These are phyloP conservation scores for Blumeriella jaapii DNA, from an alignment of 2,329 filamentous ascomycete genomes.

Conservation along the genomic window DNA sequence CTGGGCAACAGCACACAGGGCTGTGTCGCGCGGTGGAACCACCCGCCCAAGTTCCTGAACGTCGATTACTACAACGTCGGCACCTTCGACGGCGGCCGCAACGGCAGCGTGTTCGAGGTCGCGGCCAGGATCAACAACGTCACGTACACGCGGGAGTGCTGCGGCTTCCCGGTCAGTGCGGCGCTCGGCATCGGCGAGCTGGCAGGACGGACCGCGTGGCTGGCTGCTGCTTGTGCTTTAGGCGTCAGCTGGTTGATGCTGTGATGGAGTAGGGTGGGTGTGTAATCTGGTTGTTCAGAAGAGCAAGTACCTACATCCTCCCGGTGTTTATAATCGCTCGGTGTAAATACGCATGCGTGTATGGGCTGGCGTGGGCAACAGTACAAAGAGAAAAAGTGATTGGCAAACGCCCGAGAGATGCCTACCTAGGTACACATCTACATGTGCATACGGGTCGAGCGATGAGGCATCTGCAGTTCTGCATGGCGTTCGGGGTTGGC, in stretches of 20 bases:
- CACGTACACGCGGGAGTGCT: constrained; percentile 50
- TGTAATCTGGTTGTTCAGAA: too few species aligned
- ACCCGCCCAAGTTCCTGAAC: constrained; percentile 65
- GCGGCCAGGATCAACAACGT: constrained; percentile 63
- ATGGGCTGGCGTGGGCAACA: too few species aligned
- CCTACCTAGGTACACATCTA: too few species aligned
- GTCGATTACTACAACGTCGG: constrained; percentile 71
- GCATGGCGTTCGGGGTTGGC: too few species aligned
- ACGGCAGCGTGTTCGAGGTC: constrained; percentile 67
- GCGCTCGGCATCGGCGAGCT: constrained; percentile 13
- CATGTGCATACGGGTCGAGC: too few species aligned
- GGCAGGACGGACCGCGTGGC: constrained; percentile 6
- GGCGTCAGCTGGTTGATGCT: constrained; percentile 6
- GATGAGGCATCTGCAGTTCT: too few species aligned
- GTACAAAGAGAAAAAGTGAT: too few species aligned
- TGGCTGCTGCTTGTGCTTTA: constrained; percentile 7
- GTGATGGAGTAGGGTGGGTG: constrained; percentile 1
- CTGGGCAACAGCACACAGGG: constrained; percentile 52
- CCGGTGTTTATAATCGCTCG: too few species aligned
- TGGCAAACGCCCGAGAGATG: too few species aligned
- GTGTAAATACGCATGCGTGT: too few species aligned
- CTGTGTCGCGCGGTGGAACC: constrained; percentile 51
- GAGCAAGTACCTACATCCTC: too few species aligned
- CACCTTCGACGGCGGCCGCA: too few species aligned
- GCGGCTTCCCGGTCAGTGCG: constrained; percentile 33